phyloP scores from a whole-genome alignment of 2,329 filamentous ascomycete species.

The Clarireedia homoeocarpa region DNA sequence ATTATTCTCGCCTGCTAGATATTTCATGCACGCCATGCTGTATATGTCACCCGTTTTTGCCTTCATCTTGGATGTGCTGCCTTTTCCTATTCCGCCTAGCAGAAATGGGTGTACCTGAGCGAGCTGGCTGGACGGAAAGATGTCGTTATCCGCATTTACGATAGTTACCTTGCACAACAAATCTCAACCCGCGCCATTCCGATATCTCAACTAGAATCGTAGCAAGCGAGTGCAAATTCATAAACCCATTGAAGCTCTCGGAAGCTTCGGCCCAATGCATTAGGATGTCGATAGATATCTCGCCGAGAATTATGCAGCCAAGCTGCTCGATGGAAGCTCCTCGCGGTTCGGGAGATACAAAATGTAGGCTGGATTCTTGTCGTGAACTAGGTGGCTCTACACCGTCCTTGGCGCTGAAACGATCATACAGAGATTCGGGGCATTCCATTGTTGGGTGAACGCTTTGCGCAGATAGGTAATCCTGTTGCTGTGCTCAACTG shows the following conservation, averaged over 20 bases:
- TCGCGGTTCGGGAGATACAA: conserved; percentile 9
- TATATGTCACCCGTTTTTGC: conserved; percentile 1
- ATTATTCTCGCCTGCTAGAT: background rate
- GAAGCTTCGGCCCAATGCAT: background rate
- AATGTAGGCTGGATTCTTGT: conserved; percentile 9
- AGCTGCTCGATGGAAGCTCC: conserved; percentile 13
- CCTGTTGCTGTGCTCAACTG: background rate
- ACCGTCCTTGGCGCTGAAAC: background rate
- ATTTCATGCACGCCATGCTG: background rate
- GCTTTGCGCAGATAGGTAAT: background rate
- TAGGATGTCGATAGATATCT: conserved; percentile 2
- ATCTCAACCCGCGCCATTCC: background rate
- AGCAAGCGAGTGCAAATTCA: conserved; percentile 1
- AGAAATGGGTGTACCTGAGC: background rate
- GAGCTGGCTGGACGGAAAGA: background rate
- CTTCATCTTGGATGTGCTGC: conserved; percentile 1
- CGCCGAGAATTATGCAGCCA: conserved; percentile 16
- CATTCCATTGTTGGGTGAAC: background rate
- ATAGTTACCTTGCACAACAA: background rate
- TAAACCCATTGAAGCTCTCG: background rate
- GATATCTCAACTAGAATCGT: conserved; percentile 1
- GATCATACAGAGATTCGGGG: background rate
- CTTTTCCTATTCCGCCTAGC: background rate
- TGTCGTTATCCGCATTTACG: background rate
- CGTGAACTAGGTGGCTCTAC: conserved; percentile 5